Evolutionary conservation across 495 filamentous ascomycete genomes (phyloP).

Genomic region (Tuber magnatum): DNA sequence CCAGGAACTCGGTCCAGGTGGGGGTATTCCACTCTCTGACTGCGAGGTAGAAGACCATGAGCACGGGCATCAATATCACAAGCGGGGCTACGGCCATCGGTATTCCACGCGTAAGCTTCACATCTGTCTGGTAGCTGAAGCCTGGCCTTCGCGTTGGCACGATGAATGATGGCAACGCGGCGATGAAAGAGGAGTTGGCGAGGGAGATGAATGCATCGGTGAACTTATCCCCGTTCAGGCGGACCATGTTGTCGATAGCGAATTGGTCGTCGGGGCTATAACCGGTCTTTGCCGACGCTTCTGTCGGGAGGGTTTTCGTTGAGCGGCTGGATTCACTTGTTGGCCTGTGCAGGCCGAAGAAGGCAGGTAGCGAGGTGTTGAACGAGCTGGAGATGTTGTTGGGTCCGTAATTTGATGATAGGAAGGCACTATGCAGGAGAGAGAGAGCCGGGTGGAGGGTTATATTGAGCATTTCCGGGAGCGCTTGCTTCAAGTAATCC

Average conservation of each 20-base stretch:
- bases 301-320: not conserved
- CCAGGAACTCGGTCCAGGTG: constrained; percentile 34
- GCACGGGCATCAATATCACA: constrained; percentile 21
- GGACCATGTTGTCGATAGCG: constrained; percentile 28
- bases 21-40: constrained; percentile 23
- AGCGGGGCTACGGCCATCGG: constrained; percentile 18
- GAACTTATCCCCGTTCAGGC: constrained; percentile 14
- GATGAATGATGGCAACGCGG: constrained; percentile 19
- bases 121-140: constrained; percentile 31
- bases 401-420: constrained; percentile 25
- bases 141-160: constrained; percentile 2
- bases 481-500: constrained; percentile 10
- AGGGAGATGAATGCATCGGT: constrained; percentile 20
- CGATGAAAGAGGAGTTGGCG: constrained; percentile 30
- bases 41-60: constrained; percentile 26
- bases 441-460: constrained; percentile 23
- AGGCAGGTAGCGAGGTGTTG: constrained; percentile 27
- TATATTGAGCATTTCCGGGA: constrained; percentile 28
- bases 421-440: constrained; percentile 20
- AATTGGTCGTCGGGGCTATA: constrained; percentile 16
- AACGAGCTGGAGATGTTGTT: constrained; percentile 8
- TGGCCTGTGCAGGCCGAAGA: constrained; percentile 30
- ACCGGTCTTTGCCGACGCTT: constrained; percentile 8
- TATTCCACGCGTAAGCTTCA: constrained; percentile 25
- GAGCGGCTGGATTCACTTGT: constrained; percentile 12